phyloP scores from a whole-genome alignment of 345 rosid species.

The Hypericum androsaemum region DNA sequence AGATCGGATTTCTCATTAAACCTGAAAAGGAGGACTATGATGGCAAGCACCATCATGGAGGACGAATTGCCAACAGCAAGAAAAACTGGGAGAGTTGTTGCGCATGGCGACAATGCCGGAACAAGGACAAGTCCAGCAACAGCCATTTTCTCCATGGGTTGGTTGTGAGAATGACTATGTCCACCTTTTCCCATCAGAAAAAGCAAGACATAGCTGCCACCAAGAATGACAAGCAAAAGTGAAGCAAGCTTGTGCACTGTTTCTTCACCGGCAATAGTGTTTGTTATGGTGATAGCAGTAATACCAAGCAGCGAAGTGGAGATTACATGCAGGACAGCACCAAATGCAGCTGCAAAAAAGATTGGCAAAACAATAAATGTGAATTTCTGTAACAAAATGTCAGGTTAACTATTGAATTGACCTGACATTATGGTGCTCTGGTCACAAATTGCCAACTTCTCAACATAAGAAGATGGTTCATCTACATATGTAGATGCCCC shows the following conservation, averaged over 20 bases:
- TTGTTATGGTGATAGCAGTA: slow-evolving; percentile 91
- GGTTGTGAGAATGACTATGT: slow-evolving; percentile 87
- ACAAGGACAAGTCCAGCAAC: slow-evolving; percentile 96
- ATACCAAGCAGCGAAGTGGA: slow-evolving; percentile 95
- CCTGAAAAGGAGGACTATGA: slow-evolving; percentile 88
- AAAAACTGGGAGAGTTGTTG: slow-evolving; percentile 95
- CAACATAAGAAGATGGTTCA: no score
- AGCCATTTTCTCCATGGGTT: slow-evolving; percentile 99
- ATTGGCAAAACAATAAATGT: slow-evolving; percentile 4
- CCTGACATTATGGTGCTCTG: no score
- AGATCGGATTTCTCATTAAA: slow-evolving; percentile 13
- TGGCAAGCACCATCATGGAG: slow-evolving; percentile 94
- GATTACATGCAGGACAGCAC: slow-evolving; percentile 88
- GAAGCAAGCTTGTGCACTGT: slow-evolving; percentile 98
- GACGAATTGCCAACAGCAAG: slow-evolving; percentile 95
- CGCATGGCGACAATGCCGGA: slow-evolving; percentile 97
- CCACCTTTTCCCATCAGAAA: slow-evolving; percentile 88
- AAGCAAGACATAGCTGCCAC: slow-evolving; percentile 78
- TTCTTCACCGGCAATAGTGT: slow-evolving; percentile 98
- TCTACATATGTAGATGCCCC: no score
- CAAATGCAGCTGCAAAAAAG: slow-evolving; percentile 76
- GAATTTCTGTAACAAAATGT: not conserved
- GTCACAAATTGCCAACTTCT: no score
- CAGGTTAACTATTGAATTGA: not conserved
- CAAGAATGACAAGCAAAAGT: slow-evolving; percentile 80